Evolutionary conservation across 345 rosid species (phyloP), one percentile per base, ranked within the genome.

Genomic region (Bruguiera sexangula): DNA sequence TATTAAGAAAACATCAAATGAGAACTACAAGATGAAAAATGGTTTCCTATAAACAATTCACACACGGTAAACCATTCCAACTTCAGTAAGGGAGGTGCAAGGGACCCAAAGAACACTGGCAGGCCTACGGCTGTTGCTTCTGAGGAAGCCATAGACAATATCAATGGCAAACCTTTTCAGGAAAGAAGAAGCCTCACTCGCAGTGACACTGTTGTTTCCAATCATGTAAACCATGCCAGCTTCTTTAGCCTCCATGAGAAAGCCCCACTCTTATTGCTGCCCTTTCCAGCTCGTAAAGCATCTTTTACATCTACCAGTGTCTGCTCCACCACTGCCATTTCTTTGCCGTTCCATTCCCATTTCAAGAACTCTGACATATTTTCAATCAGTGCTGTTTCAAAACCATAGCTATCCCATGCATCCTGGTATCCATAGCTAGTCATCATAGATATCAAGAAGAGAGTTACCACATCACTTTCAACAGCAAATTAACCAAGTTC

Each of bases 171-270:
- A 46, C 67, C 70, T 83, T 78, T 81, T 83, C 27, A 72, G 16
- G 57, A 55, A 66, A 15, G 77, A 65, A 6, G 87, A 83, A 48
- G 70, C 63, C 51, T 69, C 63, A 21, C 62, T 62, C 0, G 24
- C 24, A 69, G 67, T 30, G 6, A 81, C 76, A 31, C 70, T 66
- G 10, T 79, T 68, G 48, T 75, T 78, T 18, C 84, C 81, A 8
- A 76, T 73, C 77, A 81, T 74, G 53, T 62, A 80, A 34, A 74
- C 79, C 67, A 78, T 66, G 51, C 86, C 86, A 1, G 79, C 78
- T 71, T 83, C 84, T 73, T 62, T 74, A 2, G 84, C 86, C 55
- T 76, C 74, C 69, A 58, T 50, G 54, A 80, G 78, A 60, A 76
- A 78, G n/a, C 46, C 62, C 70, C 24, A 34, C 8, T 7, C 6